Evolutionary conservation across 768 basidiomycete species (phyloP).

Genomic region (Leucocoprinus sp.): DNA sequence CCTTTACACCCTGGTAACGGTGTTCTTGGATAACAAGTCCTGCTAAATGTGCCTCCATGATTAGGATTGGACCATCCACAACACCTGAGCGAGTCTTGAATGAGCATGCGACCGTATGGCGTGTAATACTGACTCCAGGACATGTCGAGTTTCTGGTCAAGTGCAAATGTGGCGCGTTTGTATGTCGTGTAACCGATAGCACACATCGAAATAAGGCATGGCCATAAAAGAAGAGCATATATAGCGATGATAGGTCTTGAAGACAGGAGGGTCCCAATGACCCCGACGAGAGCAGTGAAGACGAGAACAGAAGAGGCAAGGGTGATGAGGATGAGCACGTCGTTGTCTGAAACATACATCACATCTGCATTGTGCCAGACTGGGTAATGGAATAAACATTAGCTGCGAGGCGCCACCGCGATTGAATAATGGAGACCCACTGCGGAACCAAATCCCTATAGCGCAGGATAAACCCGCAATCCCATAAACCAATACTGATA

Average conservation of each 20-base stretch:
- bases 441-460: conserved; percentile 51
- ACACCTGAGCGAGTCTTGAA: conserved; percentile 58
- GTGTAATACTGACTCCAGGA: conserved; percentile 62
- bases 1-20: conserved; percentile 63
- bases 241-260: conserved; percentile 60
- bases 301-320: conserved; percentile 48
- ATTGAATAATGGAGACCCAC: conserved; percentile 20
- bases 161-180: conserved; percentile 47
- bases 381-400: conserved; percentile 18
- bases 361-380: conserved; percentile 59
- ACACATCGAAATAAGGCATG: conserved; percentile 46
- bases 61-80: conserved; percentile 59
- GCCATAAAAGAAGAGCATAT: conserved; percentile 64
- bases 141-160: conserved; percentile 60
- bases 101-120: conserved; percentile 38
- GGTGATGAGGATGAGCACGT: conserved; percentile 47
- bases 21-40: conserved; percentile 52
- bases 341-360: conserved; percentile 50
- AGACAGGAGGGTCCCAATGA: conserved; percentile 54
- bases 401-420: neutral
- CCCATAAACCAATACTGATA: conserved; percentile 48
- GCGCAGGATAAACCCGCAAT: conserved; percentile 40
- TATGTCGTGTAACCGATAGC: conserved; percentile 60
- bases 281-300: conserved; percentile 50
- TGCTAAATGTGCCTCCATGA: conserved; percentile 52